These are phyloP conservation scores for Conoideocrella luteorostrata DNA, from an alignment of 2,329 filamentous ascomycete species.

Conservation along the genomic window DNA sequence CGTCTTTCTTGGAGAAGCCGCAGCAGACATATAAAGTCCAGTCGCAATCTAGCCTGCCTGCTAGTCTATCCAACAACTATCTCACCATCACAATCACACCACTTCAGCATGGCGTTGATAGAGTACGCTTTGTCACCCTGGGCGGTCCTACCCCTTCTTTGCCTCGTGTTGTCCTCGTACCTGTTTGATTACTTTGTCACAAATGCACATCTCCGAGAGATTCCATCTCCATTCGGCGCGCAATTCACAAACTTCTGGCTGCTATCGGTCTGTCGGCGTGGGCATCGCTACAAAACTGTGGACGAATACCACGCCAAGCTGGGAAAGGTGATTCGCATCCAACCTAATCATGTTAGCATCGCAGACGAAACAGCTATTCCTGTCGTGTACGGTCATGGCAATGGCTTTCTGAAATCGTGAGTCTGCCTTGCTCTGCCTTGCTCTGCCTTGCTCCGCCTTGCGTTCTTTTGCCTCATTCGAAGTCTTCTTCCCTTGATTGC, in stretches of 20 bases:
- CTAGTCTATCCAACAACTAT: background rate
- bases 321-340: slow-evolving; percentile 75
- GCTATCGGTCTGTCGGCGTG: slow-evolving; percentile 57
- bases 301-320: slow-evolving; percentile 67
- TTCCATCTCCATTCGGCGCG: slow-evolving; percentile 58
- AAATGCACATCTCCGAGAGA: slow-evolving; percentile 38
- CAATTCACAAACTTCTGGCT: slow-evolving; percentile 78
- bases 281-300: slow-evolving; percentile 58
- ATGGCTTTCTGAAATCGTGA: slow-evolving; percentile 66
- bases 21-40: background rate
- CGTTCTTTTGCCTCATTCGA: background rate
- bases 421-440: slow-evolving; percentile 12
- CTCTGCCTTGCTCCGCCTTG: background rate
- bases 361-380: slow-evolving; percentile 74
- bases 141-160: slow-evolving; percentile 38
- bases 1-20: no score
- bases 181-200: slow-evolving; percentile 55
- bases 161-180: slow-evolving; percentile 46
- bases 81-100: no score
- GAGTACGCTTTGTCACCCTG: slow-evolving; percentile 36
- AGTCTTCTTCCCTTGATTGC: slow-evolving; percentile 6
- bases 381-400: slow-evolving; percentile 72
- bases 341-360: slow-evolving; percentile 77
- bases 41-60: background rate
- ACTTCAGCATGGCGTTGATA: slow-evolving; percentile 22